Percentiles rank a stretch among this genome's conserved stretches.
These are phyloP conservation scores for Emmonsiellopsis sp. DNA, from an alignment of 2,329 filamentous ascomycete species.

Conservation along the genomic window DNA sequence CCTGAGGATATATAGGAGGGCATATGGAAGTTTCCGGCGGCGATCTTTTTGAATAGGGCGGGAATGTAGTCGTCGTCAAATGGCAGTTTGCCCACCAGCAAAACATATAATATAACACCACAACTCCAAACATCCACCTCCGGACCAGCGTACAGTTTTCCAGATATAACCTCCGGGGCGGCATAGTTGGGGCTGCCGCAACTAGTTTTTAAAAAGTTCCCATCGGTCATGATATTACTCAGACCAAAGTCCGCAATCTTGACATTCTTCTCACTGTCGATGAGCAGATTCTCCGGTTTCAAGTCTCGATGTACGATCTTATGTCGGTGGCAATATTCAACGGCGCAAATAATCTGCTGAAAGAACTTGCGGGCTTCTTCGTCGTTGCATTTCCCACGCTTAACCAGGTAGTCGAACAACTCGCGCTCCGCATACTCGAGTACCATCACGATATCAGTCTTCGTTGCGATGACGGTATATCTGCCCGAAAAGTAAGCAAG, in stretches of 20 bases:
- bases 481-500: constrained; percentile 35
- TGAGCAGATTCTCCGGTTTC: constrained; percentile 91
- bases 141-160: constrained; percentile 92
- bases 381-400: constrained; percentile 84
- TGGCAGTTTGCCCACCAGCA: constrained; percentile 61
- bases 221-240: constrained; percentile 99
- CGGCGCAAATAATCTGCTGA: constrained; percentile 96
- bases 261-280: constrained; percentile 93
- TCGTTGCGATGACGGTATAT: constrained; percentile 93
- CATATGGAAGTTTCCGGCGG: constrained; percentile 84
- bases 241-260: constrained; percentile 98
- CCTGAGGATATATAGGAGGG: constrained; percentile 84
- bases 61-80: constrained; percentile 99
- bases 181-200: constrained; percentile 98
- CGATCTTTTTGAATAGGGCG: constrained; percentile 94
- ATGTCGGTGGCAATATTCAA: constrained; percentile 97
- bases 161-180: constrained; percentile 93
- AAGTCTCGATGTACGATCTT: constrained; percentile 97
- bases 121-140: constrained; percentile 86
- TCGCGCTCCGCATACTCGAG: constrained; percentile 95
- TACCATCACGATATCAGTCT: constrained; percentile 95
- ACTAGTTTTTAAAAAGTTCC: constrained; percentile 97
- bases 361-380: constrained; percentile 94
- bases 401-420: constrained; percentile 95
- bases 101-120: constrained; percentile 56